A percentile compares a stretch with the other conserved stretches of the same genome.
These are phyloP conservation scores for Starmera caribaea DNA, from an alignment of 805 yeast species.

Conservation along the genomic window DNA sequence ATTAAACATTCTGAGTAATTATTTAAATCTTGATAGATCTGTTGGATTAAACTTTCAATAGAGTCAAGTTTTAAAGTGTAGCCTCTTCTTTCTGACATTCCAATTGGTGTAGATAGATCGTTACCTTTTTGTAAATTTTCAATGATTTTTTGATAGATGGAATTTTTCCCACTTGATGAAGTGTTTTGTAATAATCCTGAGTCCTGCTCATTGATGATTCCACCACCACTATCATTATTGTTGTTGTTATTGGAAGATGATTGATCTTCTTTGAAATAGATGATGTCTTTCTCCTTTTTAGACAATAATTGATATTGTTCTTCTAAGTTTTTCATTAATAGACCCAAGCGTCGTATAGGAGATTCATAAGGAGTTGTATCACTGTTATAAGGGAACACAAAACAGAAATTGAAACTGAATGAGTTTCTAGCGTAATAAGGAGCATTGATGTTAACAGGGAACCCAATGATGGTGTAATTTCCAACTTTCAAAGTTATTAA, in stretches of 20 bases:
- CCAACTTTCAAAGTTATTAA: conserved; percentile 66
- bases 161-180: conserved; percentile 3
- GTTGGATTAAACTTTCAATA: conserved; percentile 73
- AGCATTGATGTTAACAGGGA: conserved; percentile 76
- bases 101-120: conserved; percentile 18
- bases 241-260: conserved; percentile 1
- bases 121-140: conserved; percentile 15
- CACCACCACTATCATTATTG: not conserved
- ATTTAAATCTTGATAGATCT: conserved; percentile 88
- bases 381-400: conserved; percentile 76
- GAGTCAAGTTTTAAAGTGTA: conserved; percentile 26
- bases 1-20: conserved; percentile 94
- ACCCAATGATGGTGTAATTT: conserved; percentile 68
- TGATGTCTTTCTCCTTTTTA: conserved; percentile 33
- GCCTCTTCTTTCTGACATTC: conserved; percentile 11
- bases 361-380: conserved; percentile 83
- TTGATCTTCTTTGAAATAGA: conserved; percentile 17
- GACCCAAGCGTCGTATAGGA: conserved; percentile 74
- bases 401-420: conserved; percentile 87
- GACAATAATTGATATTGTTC: conserved; percentile 80
- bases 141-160: conserved; percentile 20
- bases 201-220: too few relatives aligned
- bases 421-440: conserved; percentile 79
- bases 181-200: not conserved
- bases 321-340: conserved; percentile 82